Evolutionary conservation across 2,329 filamentous ascomycete genomes (phyloP), one percentile per base, ranked within the genome.

Genomic region (Neophaeococcomyces mojaviensis): DNA sequence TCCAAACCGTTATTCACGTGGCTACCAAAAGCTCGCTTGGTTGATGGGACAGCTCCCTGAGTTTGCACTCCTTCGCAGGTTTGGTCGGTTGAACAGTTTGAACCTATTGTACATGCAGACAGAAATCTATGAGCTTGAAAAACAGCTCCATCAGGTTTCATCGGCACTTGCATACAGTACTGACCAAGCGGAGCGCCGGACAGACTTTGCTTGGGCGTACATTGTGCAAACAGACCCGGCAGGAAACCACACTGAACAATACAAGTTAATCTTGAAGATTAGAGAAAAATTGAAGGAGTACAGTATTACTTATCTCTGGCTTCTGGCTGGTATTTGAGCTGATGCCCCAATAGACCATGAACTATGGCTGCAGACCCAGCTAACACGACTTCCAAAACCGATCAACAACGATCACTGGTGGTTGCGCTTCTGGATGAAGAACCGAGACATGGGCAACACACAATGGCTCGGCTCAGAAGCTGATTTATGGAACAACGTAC

Each of bases 61-160:
- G n/a, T 38, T 44, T 38, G 39, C 20, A 10, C 20, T 48, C 19
- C 38, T 32, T 36, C 39, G 39, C 3, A 31, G 39, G 19, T 48
- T 48, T 18, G 24, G 24, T 7, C 5, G 4, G 2, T 30, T 48
- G 22, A 48, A 48, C 31, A 19, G 15, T n/a, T 31, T 36, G 13
- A 48, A 48, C 18, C 46, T 48, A 5, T 31, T 48, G 15, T 48
- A 43, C 22, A 15, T 44, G 4, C 39, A 48, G 22, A 39, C 39
- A 12, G 46, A 48, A 18, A 18, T 48, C 6, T n/a, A 30, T 8
- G 24, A 44, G 4, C 46, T 48, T 26, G 46, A 48, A 31, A 19
- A 33, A 13, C 19, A 37, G 20, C 37, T 39, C 3, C 24, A 28
- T 20, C 9, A 39, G 20, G 8, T 15, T 7, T 8, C 36, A 24